Evolutionary conservation across 2,329 filamentous ascomycete species (phyloP).

Genomic region (Pseudohalonectria lignicola): DNA sequence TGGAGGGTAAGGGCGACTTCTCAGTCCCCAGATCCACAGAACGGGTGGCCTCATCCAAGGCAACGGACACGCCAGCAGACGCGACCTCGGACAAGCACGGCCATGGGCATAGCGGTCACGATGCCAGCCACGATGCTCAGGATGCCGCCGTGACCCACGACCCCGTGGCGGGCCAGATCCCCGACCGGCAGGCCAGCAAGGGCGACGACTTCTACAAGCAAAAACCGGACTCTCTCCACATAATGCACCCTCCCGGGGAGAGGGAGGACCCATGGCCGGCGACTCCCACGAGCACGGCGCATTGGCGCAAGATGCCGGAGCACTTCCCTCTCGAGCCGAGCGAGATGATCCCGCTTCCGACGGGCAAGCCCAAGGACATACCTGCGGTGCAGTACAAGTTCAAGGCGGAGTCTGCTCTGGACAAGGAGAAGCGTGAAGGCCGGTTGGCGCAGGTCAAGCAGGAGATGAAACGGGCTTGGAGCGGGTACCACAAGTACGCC

Average conservation of each 20-base stretch:
- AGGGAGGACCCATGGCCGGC: slow-evolving; percentile 9
- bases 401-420: slow-evolving; percentile 45
- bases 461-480: slow-evolving; percentile 71
- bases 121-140: neutral
- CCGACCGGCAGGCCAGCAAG: slow-evolving; percentile 11
- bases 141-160: slow-evolving; percentile 1
- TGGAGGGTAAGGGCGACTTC: too few species aligned
- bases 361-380: slow-evolving; percentile 55
- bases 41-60: too few species aligned
- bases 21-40: too few species aligned
- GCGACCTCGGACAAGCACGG: neutral
- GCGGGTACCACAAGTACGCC: slow-evolving; percentile 67
- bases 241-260: slow-evolving; percentile 13
- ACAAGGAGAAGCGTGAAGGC: slow-evolving; percentile 49
- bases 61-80: too few species aligned
- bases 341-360: slow-evolving; percentile 66
- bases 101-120: neutral
- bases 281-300: slow-evolving; percentile 25
- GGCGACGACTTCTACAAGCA: slow-evolving; percentile 9
- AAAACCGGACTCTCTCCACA: slow-evolving; percentile 1
- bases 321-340: slow-evolving; percentile 64
- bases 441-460: slow-evolving; percentile 58
- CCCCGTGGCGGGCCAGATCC: neutral
- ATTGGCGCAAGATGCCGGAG: slow-evolving; percentile 67
- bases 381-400: slow-evolving; percentile 71